Evolutionary conservation across 306 rosid species (phyloP).

Genomic region (Prosopis cineraria): DNA sequence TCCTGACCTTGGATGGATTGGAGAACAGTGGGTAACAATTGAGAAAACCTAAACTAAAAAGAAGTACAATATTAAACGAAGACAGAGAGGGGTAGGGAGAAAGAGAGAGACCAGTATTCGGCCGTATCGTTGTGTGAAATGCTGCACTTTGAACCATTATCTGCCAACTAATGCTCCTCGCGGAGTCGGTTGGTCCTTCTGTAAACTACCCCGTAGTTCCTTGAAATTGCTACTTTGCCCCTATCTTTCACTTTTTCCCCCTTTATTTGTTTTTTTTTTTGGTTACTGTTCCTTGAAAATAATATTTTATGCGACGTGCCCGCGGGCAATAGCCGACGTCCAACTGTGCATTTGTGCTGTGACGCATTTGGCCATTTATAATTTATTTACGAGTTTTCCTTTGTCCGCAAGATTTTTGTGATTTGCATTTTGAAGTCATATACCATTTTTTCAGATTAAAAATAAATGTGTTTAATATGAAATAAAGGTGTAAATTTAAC

Average conservation of each 20-base stretch:
- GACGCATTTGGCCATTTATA: no score
- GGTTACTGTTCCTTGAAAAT: background rate
- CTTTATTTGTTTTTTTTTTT: background rate
- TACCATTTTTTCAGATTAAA: no score
- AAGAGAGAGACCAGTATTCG: background rate
- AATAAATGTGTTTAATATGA: no score
- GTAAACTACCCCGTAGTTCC: background rate
- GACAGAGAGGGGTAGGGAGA: background rate
- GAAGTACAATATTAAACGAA: background rate
- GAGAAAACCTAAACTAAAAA: background rate
- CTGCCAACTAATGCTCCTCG: background rate
- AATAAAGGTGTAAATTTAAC: no score
- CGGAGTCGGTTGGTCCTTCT: conserved; percentile 1
- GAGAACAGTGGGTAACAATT: background rate
- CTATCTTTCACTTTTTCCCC: background rate
- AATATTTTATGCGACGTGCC: background rate
- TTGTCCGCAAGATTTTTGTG: background rate
- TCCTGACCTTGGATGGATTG: background rate
- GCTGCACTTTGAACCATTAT: background rate
- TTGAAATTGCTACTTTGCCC: conserved; percentile 5
- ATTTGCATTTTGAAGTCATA: no score
- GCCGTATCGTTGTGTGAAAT: background rate
- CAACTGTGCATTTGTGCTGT: background rate
- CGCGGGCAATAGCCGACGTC: background rate
- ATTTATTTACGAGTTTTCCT: background rate